Evolutionary conservation across 2,329 filamentous ascomycete genomes (phyloP).

Genomic region (Clarireedia hainanense): DNA sequence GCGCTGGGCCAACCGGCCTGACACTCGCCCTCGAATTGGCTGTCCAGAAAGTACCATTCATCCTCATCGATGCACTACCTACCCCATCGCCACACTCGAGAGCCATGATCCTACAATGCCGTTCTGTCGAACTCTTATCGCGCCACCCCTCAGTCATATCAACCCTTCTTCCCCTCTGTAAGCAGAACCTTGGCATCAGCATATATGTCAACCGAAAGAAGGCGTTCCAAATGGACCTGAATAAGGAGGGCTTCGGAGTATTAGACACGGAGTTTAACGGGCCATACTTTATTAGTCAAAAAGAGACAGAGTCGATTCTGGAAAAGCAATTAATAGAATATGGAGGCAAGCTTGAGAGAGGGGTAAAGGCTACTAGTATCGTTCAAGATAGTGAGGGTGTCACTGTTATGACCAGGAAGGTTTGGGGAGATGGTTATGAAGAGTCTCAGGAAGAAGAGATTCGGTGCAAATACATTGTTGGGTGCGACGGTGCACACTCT

Average conservation of each 20-base stretch:
- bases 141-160: conserved; percentile 35
- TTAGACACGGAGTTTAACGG: conserved; percentile 28
- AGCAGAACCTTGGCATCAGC: conserved; percentile 31
- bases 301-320: conserved; percentile 30
- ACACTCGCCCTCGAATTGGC: conserved; percentile 35
- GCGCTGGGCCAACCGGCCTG: conserved; percentile 38
- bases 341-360: conserved; percentile 26
- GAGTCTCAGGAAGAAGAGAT: conserved; percentile 24
- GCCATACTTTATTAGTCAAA: conserved; percentile 30
- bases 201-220: conserved; percentile 32
- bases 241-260: conserved; percentile 14
- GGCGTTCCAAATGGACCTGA: conserved; percentile 28
- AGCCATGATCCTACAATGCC: conserved; percentile 40
- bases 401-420: conserved; percentile 21
- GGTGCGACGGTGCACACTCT: conserved; percentile 45
- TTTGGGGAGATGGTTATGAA: conserved; percentile 11
- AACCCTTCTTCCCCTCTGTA: conserved; percentile 31
- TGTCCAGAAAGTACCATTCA: conserved; percentile 29
- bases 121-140: conserved; percentile 42
- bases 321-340: conserved; percentile 24
- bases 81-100: conserved; percentile 33
- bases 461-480: conserved; percentile 37
- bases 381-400: conserved; percentile 27
- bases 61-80: conserved; percentile 32
- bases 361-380: conserved; percentile 26